Conservation (phyloP, 768 basidiomycete genomes). For the Tulasnella sp. region DNA sequence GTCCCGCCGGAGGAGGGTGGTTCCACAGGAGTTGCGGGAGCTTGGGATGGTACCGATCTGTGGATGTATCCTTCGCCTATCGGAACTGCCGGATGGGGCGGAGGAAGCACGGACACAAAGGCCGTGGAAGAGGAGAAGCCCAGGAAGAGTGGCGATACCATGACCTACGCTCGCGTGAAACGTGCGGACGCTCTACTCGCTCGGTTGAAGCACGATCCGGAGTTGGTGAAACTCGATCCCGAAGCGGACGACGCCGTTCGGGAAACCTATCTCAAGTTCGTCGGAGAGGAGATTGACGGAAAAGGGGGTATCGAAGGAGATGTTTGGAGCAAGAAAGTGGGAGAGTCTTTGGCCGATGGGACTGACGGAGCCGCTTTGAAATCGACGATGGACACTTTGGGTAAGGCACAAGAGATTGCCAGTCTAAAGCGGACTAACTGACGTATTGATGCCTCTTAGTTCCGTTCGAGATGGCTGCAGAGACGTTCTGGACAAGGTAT, state of each 20-base stretch:
- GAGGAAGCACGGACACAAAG: conserved; percentile 9
- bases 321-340: conserved; percentile 44
- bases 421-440: neutral
- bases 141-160: conserved; percentile 22
- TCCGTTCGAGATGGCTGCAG: conserved; percentile 48
- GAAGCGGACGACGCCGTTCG: conserved; percentile 34
- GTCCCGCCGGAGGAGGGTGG: conserved; percentile 61
- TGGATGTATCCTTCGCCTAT: conserved; percentile 56
- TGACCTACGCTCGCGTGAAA: conserved; percentile 32
- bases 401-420: conserved; percentile 28
- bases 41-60: conserved; percentile 82
- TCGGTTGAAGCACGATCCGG: conserved; percentile 61
- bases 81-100: conserved; percentile 19
- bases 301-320: conserved; percentile 47
- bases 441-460: conserved; percentile 36
- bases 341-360: conserved; percentile 35
- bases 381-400: conserved; percentile 43
- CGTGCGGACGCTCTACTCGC: conserved; percentile 68
- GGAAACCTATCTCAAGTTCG: conserved; percentile 49
- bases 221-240: conserved; percentile 67
- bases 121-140: conserved; percentile 23
- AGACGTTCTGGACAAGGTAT: conserved; percentile 77
- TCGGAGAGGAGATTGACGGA: conserved; percentile 37
- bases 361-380: conserved; percentile 42
- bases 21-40: conserved; percentile 27